These are phyloP conservation scores for Schoenoplectus tabernaemontani DNA, from an alignment of 202 grass and related monocot genomes.

Conservation along the genomic window DNA sequence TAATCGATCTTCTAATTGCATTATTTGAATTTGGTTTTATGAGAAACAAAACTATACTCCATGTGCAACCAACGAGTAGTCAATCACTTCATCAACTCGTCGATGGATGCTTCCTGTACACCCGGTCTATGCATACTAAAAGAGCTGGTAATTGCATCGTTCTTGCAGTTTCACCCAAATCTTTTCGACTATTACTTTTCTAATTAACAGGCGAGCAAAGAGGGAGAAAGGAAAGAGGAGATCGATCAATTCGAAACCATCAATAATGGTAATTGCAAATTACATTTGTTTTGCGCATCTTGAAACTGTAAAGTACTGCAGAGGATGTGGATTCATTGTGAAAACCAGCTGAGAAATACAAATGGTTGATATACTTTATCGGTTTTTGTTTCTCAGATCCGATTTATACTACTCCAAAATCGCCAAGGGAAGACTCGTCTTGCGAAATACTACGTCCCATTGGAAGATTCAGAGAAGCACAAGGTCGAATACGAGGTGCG, in stretches of 20 bases:
- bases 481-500: slow-evolving; percentile 95
- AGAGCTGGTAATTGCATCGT: background rate
- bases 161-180: slow-evolving; percentile 20
- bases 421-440: slow-evolving; percentile 93
- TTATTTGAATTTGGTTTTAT: background rate
- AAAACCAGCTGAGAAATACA: background rate
- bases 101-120: too few species aligned
- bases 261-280: slow-evolving; percentile 18
- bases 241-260: slow-evolving; percentile 1
- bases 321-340: background rate
- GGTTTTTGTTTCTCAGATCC: slow-evolving; percentile 51
- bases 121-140: background rate
- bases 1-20: background rate
- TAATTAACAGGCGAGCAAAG: background rate
- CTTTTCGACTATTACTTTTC: slow-evolving; percentile 10
- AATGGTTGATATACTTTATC: background rate
- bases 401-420: slow-evolving; percentile 89
- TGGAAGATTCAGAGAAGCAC: slow-evolving; percentile 98
- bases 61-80: too few species aligned
- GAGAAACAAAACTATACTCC: background rate
- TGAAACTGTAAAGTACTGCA: background rate
- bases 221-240: background rate
- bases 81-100: too few species aligned
- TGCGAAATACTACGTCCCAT: slow-evolving; percentile 85
- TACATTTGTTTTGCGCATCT: background rate